A percentile compares a stretch with the other conserved stretches of the same genome.
phyloP scores from a whole-genome alignment of 2,329 filamentous ascomycete species.

The Trichothecium sympodiale region DNA sequence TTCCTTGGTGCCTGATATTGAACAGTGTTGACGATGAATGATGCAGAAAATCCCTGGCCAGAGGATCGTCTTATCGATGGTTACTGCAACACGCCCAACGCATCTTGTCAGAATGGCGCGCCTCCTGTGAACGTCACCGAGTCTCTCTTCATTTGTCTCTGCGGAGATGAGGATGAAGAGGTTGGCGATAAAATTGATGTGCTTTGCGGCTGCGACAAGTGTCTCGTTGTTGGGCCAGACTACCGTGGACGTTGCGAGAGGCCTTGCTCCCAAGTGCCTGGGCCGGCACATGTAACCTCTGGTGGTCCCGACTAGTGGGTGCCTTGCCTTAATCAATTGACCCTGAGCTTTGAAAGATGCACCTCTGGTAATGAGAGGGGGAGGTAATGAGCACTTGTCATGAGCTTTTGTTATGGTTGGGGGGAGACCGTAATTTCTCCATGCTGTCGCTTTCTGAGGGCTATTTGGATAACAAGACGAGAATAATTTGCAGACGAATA shows the following conservation, averaged over 20 bases:
- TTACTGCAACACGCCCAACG: constrained; percentile 26
- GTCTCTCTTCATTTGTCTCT: constrained; percentile 28
- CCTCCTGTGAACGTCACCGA: constrained; percentile 19
- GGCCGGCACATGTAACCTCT: no score
- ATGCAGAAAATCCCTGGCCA: constrained; percentile 21
- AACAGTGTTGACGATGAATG: neutral
- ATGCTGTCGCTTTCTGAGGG: no score
- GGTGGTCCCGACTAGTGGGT: no score
- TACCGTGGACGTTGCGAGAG: constrained; percentile 26
- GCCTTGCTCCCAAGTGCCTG: constrained; percentile 13
- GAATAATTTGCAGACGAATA: no score
- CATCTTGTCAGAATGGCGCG: constrained; percentile 16
- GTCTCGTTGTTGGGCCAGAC: constrained; percentile 26
- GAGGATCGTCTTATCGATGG: constrained; percentile 19
- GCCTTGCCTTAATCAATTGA: no score
- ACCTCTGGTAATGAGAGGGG: no score
- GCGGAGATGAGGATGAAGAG: constrained; percentile 18
- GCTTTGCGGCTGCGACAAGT: constrained; percentile 27
- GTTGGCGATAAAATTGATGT: constrained; percentile 23
- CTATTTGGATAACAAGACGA: no score
- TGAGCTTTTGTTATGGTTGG: no score
- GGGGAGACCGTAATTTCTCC: no score
- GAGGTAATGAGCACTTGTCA: no score
- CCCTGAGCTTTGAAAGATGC: no score
- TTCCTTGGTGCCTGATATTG: neutral